A percentile compares a stretch with the other conserved stretches of the same genome.
Evolutionary conservation across 192 early-diverging fungal species (phyloP).

Genomic region (Powellomyces hirtus): DNA sequence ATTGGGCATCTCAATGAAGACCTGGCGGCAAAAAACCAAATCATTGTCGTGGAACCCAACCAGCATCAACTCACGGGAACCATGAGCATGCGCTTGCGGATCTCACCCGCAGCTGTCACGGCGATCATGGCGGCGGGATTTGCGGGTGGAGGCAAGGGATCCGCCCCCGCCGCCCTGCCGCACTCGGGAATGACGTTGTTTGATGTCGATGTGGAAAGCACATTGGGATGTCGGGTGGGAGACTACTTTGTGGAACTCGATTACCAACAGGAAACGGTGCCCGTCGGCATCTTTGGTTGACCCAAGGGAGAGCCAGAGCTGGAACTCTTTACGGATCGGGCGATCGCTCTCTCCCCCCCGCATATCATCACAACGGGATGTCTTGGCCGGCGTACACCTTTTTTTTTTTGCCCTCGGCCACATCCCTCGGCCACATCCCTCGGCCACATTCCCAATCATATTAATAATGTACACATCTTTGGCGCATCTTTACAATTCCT

Average conservation of each 20-base stretch:
- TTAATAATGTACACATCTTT: no score
- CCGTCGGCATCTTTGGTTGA: slow-evolving; percentile 14
- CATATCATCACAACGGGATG: no score
- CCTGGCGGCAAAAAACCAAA: background rate
- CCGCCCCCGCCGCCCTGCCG: background rate
- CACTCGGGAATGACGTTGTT: background rate
- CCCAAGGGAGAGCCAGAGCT: no score
- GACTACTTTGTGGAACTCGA: slow-evolving; percentile 16
- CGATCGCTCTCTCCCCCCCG: no score
- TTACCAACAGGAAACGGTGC: slow-evolving; percentile 22
- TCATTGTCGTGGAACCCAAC: slow-evolving; percentile 3
- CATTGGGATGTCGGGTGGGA: slow-evolving; percentile 20
- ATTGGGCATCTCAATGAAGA: slow-evolving; percentile 19
- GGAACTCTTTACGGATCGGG: no score
- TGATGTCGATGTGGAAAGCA: slow-evolving; percentile 27
- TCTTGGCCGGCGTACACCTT: no score
- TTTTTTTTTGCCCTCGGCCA: no score
- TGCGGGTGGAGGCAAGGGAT: background rate
- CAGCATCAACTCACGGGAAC: background rate
- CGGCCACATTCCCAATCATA: no score
- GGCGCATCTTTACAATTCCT: no score
- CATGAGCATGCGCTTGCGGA: slow-evolving; percentile 19
- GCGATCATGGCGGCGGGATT: slow-evolving; percentile 18
- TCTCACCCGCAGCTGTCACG: background rate
- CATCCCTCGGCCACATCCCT: no score